phyloP scores from a whole-genome alignment of 768 basidiomycete genomes.

The Leucocoprinus leucothites region DNA sequence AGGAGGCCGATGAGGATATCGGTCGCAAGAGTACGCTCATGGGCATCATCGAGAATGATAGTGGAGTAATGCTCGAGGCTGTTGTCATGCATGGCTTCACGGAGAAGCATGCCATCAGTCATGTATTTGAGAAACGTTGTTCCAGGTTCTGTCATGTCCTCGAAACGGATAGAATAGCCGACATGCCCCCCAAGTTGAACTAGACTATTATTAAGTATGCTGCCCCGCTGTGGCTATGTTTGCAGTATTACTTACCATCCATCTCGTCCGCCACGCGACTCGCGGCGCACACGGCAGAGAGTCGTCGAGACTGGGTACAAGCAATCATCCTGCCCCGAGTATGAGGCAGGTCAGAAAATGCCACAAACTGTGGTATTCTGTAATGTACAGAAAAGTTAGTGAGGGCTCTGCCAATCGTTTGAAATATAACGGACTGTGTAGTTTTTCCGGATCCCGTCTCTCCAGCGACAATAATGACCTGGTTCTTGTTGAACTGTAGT shows the following conservation, averaged over 20 bases:
- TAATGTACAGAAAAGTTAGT: constrained; percentile 8
- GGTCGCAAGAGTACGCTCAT: constrained; percentile 96
- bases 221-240: not conserved
- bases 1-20: constrained; percentile 98
- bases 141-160: constrained; percentile 89
- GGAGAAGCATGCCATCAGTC: constrained; percentile 99
- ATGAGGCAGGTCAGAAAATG: constrained; percentile 90
- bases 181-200: constrained; percentile 90
- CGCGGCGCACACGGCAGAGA: constrained; percentile 97
- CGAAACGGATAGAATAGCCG: constrained; percentile 97
- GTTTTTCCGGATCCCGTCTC: constrained; percentile 97
- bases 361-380: constrained; percentile 96
- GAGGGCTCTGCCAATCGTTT: too few relatives aligned
- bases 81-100: constrained; percentile 97
- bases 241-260: constrained; percentile 76
- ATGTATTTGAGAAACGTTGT: constrained; percentile 98
- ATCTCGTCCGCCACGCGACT: constrained; percentile 99
- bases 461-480: constrained; percentile 88
- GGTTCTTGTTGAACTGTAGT: constrained; percentile 66
- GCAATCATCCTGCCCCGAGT: constrained; percentile 88
- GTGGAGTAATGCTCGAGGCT: constrained; percentile 88
- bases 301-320: constrained; percentile 94
- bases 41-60: constrained; percentile 98
- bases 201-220: constrained; percentile 28
- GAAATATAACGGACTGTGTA: constrained; percentile 71